These are phyloP conservation scores for Blastobotrys apis DNA, from an alignment of 1,139 yeast species.

Conservation along the genomic window DNA sequence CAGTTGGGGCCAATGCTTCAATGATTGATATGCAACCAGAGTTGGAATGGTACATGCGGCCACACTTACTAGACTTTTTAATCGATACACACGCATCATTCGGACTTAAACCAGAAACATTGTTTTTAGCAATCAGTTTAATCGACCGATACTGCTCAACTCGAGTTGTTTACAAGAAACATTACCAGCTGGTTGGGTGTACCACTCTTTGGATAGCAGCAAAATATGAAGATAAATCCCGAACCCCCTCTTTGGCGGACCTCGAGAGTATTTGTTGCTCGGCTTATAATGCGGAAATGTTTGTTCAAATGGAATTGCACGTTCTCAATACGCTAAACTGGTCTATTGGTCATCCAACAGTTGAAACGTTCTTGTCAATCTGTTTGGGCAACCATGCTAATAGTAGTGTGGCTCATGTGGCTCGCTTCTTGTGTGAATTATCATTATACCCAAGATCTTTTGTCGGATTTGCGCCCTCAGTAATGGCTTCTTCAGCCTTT, in stretches of 20 bases:
- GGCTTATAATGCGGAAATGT: conserved; percentile 90
- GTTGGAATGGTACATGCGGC: conserved; percentile 91
- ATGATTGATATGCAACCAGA: conserved; percentile 95
- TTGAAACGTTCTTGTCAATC: conserved; percentile 36
- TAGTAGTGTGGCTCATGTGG: conserved; percentile 32
- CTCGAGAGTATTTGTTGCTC: conserved; percentile 75
- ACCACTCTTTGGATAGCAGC: conserved; percentile 96
- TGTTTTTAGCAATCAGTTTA: conserved; percentile 74
- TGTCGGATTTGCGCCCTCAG: conserved; percentile 55
- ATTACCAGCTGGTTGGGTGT: conserved; percentile 88
- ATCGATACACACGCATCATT: conserved; percentile 78
- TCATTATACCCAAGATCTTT: conserved; percentile 69
- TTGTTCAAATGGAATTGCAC: conserved; percentile 94
- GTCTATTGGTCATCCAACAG: conserved; percentile 63
- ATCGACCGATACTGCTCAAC: conserved; percentile 91
- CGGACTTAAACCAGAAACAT: conserved; percentile 74
- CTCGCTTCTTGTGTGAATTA: conserved; percentile 73
- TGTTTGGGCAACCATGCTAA: conserved; percentile 26
- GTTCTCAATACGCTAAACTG: conserved; percentile 81
- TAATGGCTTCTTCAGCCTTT: conserved; percentile 66
- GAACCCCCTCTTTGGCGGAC: conserved; percentile 80
- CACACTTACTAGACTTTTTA: conserved; percentile 76
- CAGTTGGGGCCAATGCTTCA: conserved; percentile 36
- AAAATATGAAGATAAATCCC: conserved; percentile 84
- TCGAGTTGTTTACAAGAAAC: conserved; percentile 85